Base-by-base conservation (phyloP, 2,329 filamentous ascomycete species). In the Paracamarosporium sp. region DNA sequence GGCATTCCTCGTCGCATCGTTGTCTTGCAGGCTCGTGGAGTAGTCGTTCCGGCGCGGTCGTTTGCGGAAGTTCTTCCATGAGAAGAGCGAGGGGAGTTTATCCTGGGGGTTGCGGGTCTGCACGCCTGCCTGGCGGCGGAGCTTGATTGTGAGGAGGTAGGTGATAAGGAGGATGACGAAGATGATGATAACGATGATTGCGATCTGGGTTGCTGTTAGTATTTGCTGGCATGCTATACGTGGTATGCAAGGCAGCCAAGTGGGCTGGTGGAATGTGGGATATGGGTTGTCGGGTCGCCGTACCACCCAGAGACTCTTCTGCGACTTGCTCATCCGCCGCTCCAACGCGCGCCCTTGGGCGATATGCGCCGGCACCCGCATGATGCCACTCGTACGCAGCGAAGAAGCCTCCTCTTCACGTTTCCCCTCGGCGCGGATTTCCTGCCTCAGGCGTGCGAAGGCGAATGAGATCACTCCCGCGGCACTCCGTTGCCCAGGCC, bases 21-120 rank as follows among this genome's bases (percentile, higher is more conserved):
- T 70, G 43, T 71, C 72, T 53, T 76, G 74, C 20, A 76, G 61
- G 35, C 62, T 69, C 3, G 65, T 73, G 1, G 73, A 76, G 58
- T 76, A 76, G 6, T 61, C 67, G 64, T 68, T 64, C 46, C 72
- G 64, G 36, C 65, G 62, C 27, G 68, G 65, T 13, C 70, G 62
- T 50, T 63, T 65, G 50, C 68, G 63, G 38, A 69, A 68, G 22
- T 63, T 65, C 33, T 62, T 67, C 65, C 66, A 74, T 20, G 67
- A 71, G 56, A 73, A 75, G 15, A 74, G 54, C 22, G 69, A 71
- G 12, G 73, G 70, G 17, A 74, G 65, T 40, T 71, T 74, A 53
- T 69, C 63, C 30, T 38, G 35, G 41, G 41, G 58, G 53, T 12
- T 63, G 51, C 36, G 64, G 56, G 43, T 61, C 25, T 43, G 38